phyloP scores from a whole-genome alignment of 257 asterid species.

The Orobanche coerulescens region DNA sequence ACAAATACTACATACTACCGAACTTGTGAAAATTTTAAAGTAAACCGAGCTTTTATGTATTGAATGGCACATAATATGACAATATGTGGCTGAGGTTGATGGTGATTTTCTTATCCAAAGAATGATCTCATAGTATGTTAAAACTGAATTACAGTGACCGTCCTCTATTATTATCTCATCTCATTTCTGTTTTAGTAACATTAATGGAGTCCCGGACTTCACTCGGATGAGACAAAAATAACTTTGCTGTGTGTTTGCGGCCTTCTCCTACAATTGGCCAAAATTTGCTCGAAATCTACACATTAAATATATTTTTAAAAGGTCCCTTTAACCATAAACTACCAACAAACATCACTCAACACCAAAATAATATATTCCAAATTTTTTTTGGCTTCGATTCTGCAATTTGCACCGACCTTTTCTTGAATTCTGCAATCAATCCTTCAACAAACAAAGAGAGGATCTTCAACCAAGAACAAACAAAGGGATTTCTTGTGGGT shows the following conservation, averaged over 20 bases:
- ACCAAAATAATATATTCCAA: background rate
- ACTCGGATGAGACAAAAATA: background rate
- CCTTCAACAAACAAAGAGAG: background rate
- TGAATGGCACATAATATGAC: too few species aligned
- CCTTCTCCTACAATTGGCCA: background rate
- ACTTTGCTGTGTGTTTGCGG: background rate
- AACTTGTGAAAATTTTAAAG: too few species aligned
- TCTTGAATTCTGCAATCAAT: background rate
- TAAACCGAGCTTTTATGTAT: too few species aligned
- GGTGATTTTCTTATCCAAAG: too few species aligned
- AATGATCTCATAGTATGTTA: too few species aligned
- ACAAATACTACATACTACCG: too few species aligned
- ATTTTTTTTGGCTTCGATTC: background rate
- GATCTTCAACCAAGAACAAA: background rate
- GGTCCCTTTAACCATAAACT: background rate
- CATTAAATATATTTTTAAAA: background rate
- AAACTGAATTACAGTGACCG: too few species aligned
- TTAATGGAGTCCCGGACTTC: background rate
- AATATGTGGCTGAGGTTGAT: too few species aligned
- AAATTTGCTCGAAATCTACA: background rate
- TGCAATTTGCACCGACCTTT: slow-evolving; percentile 1
- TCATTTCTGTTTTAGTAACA: background rate
- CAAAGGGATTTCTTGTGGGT: background rate
- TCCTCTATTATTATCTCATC: background rate
- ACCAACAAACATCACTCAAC: background rate